Conservation (phyloP, 2,329 filamentous ascomycete genomes). For the Aspergillus neotritici region DNA sequence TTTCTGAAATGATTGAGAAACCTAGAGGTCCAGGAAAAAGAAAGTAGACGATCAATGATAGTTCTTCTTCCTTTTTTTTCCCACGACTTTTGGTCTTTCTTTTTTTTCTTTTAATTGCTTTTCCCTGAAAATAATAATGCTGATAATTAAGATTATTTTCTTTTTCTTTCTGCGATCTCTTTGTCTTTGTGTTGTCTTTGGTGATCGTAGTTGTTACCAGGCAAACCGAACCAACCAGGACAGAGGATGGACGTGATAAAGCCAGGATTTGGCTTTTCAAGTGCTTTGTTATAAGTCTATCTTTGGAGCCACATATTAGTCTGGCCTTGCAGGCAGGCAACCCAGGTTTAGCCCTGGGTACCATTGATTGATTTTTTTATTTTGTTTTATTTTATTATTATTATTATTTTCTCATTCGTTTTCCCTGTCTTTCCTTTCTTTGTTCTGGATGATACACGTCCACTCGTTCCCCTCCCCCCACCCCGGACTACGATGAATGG, state of each 20-base stretch:
- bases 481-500: neutral
- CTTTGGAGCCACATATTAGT: conserved; percentile 5
- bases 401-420: no score
- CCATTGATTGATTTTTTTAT: neutral
- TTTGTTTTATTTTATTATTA: no score
- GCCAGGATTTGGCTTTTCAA: conserved; percentile 15
- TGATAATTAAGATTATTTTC: conserved; percentile 1
- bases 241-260: conserved; percentile 11
- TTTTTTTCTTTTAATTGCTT: conserved; percentile 3
- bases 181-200: conserved; percentile 6
- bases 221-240: conserved; percentile 18
- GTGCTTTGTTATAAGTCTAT: conserved; percentile 18
- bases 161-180: neutral
- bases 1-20: no score
- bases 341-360: conserved; percentile 2
- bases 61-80: no score
- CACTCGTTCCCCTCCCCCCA: neutral
- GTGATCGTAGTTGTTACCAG: conserved; percentile 11
- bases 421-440: conserved; percentile 1
- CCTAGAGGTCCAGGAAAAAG: no score
- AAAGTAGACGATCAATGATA: no score
- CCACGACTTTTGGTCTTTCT: conserved; percentile 6
- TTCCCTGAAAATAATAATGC: neutral
- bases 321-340: neutral
- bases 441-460: conserved; percentile 5